Evolutionary conservation across 2,329 filamentous ascomycete genomes (phyloP), one percentile per base, ranked within the genome.

Genomic region (Beauveria varroae): DNA sequence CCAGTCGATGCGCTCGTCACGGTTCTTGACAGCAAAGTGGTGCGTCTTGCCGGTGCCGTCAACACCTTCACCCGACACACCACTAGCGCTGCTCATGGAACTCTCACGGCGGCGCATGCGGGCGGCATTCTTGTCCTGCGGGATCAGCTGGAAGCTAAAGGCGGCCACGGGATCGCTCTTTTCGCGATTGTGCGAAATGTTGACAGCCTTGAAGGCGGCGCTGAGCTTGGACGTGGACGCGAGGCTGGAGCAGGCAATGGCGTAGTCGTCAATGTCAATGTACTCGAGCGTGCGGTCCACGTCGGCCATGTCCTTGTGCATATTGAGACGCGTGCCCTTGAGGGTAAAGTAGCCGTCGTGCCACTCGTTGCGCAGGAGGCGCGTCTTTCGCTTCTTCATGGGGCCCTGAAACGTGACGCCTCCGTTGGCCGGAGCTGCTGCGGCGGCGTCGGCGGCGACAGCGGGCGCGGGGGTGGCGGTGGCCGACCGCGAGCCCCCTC

Each of bases 1-100:
- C 95, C 95, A 99, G 73, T 97, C 93, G 69, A 98, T 97, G 64
- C 93, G 84, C 72, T 97, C 90, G 70, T 97, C 91, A 16, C 92
- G 84, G 68, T 81, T 86, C 76, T 88, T 89, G 67, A 97, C 93
- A 0, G 93, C 91, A 72, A 98, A 98, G 72, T 98, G 91, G 70
- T 98, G 93, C 50, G 90, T 89, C 81, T 96, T 97, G 68, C 85
- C 86, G 12, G 83, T 86, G 61, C 83, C 84, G 63, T 86, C 86
- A 64, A 76, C 76, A 28, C 80, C 78, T 43, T 81, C 80, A 37
- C 71, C 67, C 37, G 73, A 71, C 61, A 68, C 64, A 60, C 62
- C 64, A 14, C 18, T 14, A 0, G 22, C n/a, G 8, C 68, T 73
- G 52, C 72, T 75, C 69, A 78, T 66, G 62, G 70, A 74, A 69